phyloP scores from a whole-genome alignment of 1,284 basidiomycete genomes.

The Meira miltonrushii region DNA sequence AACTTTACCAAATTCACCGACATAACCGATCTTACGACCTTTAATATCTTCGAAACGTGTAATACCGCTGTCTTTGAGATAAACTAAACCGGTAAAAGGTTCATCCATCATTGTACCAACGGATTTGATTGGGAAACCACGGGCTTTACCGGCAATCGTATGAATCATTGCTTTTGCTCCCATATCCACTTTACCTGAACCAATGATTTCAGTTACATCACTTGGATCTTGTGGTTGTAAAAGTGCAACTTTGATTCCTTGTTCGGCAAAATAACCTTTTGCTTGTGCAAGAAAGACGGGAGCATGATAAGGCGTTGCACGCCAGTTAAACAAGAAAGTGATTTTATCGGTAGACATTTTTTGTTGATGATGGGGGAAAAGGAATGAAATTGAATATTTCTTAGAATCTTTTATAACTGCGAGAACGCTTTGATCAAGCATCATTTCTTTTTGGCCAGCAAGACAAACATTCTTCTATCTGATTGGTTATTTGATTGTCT shows the following conservation, averaged over 20 bases:
- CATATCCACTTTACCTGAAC: constrained; percentile 52
- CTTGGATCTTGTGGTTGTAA: constrained; percentile 51
- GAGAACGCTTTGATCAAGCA: no score
- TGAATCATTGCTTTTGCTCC: constrained; percentile 54
- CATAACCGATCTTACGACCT: constrained; percentile 55
- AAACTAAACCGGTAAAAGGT: constrained; percentile 54
- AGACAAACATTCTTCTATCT: no score
- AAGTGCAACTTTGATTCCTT: constrained; percentile 54
- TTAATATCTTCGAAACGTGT: constrained; percentile 52
- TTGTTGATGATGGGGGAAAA: constrained; percentile 1
- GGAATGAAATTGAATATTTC: no score
- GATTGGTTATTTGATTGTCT: no score
- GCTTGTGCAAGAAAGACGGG: constrained; percentile 53
- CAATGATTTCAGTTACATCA: constrained; percentile 51
- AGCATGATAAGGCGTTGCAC: constrained; percentile 47
- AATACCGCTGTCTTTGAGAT: constrained; percentile 53
- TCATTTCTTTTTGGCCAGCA: no score
- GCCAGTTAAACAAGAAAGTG: constrained; percentile 20
- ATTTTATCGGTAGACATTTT: constrained; percentile 35
- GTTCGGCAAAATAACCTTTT: constrained; percentile 43
- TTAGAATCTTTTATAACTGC: no score
- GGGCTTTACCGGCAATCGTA: constrained; percentile 53
- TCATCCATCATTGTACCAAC: constrained; percentile 53
- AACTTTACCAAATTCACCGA: constrained; percentile 55
- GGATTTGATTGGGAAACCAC: constrained; percentile 52